These are phyloP conservation scores for Gaeumannomyces tritici DNA, from an alignment of 2,329 filamentous ascomycete species.

Conservation along the genomic window DNA sequence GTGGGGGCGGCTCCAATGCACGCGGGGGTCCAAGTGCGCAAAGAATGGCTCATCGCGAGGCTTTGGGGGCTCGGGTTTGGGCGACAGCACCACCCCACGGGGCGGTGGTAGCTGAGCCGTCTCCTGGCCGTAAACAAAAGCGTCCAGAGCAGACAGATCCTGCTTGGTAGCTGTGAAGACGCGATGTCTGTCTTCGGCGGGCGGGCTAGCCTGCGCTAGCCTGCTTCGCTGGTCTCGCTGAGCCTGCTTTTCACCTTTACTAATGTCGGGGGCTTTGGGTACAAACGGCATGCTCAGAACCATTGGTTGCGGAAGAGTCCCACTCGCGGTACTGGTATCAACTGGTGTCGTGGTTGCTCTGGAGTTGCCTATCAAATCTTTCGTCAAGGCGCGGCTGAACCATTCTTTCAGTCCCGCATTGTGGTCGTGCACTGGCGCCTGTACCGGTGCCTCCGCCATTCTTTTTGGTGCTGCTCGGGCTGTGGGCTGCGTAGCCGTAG, in stretches of 20 bases:
- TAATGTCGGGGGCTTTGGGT: neutral
- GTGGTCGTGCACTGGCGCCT: neutral
- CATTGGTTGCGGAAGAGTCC: neutral
- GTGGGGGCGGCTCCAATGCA: slow-evolving; percentile 33
- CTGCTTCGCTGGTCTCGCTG: neutral
- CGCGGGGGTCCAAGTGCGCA: slow-evolving; percentile 38
- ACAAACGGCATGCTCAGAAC: neutral
- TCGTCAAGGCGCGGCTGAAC: neutral
- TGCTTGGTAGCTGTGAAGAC: neutral
- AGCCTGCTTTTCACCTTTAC: neutral
- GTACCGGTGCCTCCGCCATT: neutral
- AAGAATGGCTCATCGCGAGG: slow-evolving; percentile 24
- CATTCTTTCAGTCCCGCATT: neutral
- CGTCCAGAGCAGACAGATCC: slow-evolving; percentile 11
- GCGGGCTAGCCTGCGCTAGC: neutral
- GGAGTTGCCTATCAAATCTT: neutral
- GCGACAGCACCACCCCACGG: slow-evolving; percentile 8
- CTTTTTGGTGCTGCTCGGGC: neutral
- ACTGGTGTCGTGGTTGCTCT: neutral
- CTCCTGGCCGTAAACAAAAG: slow-evolving; percentile 16
- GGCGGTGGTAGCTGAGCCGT: slow-evolving; percentile 12
- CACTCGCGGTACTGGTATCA: neutral
- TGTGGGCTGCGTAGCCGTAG: neutral
- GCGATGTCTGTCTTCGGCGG: neutral
- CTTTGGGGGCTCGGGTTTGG: slow-evolving; percentile 7